Base-by-base conservation (phyloP, 805 yeast species). In the Hanseniaspora osmophila region DNA sequence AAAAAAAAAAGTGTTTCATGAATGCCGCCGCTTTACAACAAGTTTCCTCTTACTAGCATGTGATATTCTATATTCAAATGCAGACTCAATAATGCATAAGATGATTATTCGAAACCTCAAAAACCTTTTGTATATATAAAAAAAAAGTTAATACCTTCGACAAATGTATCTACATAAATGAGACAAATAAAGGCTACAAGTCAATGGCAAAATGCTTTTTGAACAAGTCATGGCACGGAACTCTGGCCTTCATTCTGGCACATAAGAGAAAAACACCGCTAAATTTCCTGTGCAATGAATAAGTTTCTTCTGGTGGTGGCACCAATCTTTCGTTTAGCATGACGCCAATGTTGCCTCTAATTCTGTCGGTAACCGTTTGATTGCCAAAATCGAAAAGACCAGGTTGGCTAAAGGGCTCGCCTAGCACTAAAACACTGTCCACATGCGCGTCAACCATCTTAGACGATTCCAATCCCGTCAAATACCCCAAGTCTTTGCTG, bases 271-370 rank as follows among this genome's bases (percentile, higher is more conserved):
- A 92, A 1, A 92, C 94, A 10, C 98, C 98, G 58, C 95, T 84
- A 57, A 92, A 77, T 59, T 92, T 92, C 56, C 98, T 73, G 64
- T 92, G 98, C 54, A 92, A 69, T n/a, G 95, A 83, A 61, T 92
- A 92, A 0, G 98, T 92, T 63, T 92, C 98, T 57, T 92, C 97
- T 2, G 98, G 98, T 12, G 98, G 98, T 3, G 98, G 96, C 2
- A 95, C 77, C 49, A 92, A 68, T 53, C 98, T 75, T 62, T 92
- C 95, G 49, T 80, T 75, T 49, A 92, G 70, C 98, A 92, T 92
- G 45, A 88, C 66, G 2, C 86, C 79, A 52, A 92, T 85, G 56
- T 88, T 87, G 2, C 76, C 80, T 52, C 95, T 75, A 18, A 92
- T 96, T 51, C 97, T 74, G 52, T 86, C 96, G 6, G 97, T 87